Conservation (phyloP, 2,329 filamentous ascomycete species). For the Monascus ruber region DNA sequence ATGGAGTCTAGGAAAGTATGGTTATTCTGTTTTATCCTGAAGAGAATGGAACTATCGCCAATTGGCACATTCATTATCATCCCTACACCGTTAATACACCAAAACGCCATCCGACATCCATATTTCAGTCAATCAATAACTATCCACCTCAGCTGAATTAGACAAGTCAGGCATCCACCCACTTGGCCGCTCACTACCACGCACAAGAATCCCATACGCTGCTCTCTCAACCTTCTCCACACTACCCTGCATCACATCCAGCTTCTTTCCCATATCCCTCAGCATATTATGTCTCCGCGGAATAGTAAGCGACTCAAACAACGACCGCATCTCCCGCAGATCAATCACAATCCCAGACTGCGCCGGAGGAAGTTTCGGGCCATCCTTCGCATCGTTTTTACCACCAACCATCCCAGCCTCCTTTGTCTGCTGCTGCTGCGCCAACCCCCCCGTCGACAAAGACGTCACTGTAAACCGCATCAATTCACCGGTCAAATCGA, state of each 20-base stretch:
- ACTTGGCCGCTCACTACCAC: slow-evolving; percentile 77
- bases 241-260: slow-evolving; percentile 73
- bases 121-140: slow-evolving; percentile 17
- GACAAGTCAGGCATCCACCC: slow-evolving; percentile 80
- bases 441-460: slow-evolving; percentile 59
- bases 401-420: slow-evolving; percentile 8
- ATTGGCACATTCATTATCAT: too few relatives aligned
- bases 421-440: slow-evolving; percentile 14
- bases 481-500: slow-evolving; percentile 88
- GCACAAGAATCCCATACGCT: slow-evolving; percentile 75
- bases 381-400: background rate
- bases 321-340: slow-evolving; percentile 63
- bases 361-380: slow-evolving; percentile 12
- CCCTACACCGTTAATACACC: too few relatives aligned
- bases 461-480: slow-evolving; percentile 93
- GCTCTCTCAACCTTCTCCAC: slow-evolving; percentile 90
- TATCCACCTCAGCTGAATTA: slow-evolving; percentile 28
- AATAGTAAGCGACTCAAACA: slow-evolving; percentile 62
- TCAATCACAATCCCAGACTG: slow-evolving; percentile 65
- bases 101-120: background rate
- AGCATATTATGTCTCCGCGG: slow-evolving; percentile 41
- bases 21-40: too few relatives aligned
- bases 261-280: slow-evolving; percentile 63
- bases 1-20: too few relatives aligned
- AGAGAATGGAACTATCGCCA: too few relatives aligned